Base-by-base conservation (phyloP, 148 eudicot species). In the Polygonum aviculare region DNA sequence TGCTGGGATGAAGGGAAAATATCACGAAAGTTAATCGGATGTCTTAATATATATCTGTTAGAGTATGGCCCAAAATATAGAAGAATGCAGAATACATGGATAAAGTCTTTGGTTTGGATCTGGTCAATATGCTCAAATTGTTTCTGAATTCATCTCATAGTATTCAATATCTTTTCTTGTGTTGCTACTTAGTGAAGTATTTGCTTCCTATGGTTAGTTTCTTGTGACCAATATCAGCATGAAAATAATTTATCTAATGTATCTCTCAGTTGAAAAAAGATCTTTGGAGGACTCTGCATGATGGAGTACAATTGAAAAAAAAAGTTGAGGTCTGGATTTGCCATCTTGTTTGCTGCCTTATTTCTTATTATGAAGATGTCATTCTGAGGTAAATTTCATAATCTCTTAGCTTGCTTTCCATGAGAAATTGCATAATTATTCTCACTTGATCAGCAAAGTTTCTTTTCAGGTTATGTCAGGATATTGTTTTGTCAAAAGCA, bases 261-360 rank as follows among this genome's bases (percentile, higher is more conserved):
- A 67, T 35, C 5, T 67, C 36, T 45, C 87, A 94, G 98, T 86
- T 83, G 90, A 89, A 83, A 89, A 84, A 63, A 86, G 82, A 85
- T 85, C 93, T 15, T 77, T 95, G 76, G 94, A 93, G 80, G 88
- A 89, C 65, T 72, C 91, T 57, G 77, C 84, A 69, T 63, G 88
- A 38, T 95, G 99, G 99, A 78, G 82, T 67, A 88, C 97, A 74
- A 19, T 44, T 79, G 89, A 80, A 78, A 95, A 95, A 26, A 87
- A 82, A 80, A 8, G 91, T 89, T 86, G 99, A 90, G 75, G 74
- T 78, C 36, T 95, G 99, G 99, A 93, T 95, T 81, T 88, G 97
- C 79, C 90, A 91, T 63, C 93, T 95, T 78, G 93, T 87, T 77
- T 85, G 86, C 85, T 90, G 91, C n/a, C 90, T 95, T 55, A 85